A percentile compares a stretch with the other conserved stretches of the same genome.
Evolutionary conservation across 805 yeast genomes (phyloP).

Genomic region (Saccharomyces kudriavzevii): DNA sequence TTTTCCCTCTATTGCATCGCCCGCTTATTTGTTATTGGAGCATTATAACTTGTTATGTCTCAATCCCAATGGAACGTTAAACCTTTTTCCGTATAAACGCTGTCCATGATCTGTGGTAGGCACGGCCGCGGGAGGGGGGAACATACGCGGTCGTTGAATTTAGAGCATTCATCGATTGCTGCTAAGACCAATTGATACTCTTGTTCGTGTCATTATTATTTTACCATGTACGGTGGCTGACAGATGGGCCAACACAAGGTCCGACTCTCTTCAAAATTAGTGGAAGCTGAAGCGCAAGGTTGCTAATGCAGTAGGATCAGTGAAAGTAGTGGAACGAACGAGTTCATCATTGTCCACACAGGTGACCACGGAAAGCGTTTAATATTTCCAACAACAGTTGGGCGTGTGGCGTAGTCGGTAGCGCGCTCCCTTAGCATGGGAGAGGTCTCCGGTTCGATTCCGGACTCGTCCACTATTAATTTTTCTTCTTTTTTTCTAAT

Average conservation of each 20-base stretch:
- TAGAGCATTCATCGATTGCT: no score
- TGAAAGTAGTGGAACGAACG: no score
- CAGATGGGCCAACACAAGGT: no score
- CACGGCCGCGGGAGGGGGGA: background rate
- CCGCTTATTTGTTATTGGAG: background rate
- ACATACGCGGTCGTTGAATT: constrained; percentile 38
- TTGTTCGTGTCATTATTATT: no score
- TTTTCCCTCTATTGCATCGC: background rate
- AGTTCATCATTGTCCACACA: no score
- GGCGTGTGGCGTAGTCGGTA: background rate
- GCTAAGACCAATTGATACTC: no score
- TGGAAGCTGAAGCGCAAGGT: no score
- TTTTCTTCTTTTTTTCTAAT: background rate
- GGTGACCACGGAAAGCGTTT: no score
- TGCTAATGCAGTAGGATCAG: no score
- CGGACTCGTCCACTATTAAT: background rate
- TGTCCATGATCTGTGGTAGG: constrained; percentile 41
- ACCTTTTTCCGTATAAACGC: constrained; percentile 43
- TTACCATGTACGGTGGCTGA: no score
- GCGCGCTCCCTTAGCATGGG: background rate
- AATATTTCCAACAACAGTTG: no score
- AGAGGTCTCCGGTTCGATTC: background rate
- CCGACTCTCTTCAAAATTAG: no score
- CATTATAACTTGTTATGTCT: background rate
- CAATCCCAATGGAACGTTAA: constrained; percentile 16